These are phyloP conservation scores for Trichoderma arundinaceum DNA, from an alignment of 2,329 filamentous ascomycete species.

Conservation along the genomic window DNA sequence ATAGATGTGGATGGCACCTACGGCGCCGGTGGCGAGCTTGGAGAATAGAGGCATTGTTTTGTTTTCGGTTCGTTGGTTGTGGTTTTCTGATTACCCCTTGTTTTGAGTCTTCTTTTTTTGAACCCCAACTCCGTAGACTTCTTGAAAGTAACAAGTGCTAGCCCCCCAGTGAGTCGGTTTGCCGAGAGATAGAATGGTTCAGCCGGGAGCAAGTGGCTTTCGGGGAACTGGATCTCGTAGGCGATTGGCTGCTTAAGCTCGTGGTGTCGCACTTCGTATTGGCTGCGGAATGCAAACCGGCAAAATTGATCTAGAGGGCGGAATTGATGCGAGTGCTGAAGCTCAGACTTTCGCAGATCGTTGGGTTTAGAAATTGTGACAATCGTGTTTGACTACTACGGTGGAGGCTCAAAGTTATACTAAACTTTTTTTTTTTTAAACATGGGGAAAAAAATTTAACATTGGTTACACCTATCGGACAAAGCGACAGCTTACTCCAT, in stretches of 20 bases:
- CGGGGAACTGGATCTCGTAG: conserved; percentile 1
- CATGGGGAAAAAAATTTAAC: not conserved
- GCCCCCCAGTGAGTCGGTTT: not conserved
- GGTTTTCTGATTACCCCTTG: not conserved
- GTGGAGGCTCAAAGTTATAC: not conserved
- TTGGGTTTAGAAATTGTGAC: too few species aligned
- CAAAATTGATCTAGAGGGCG: not conserved
- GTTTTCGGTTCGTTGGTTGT: not conserved
- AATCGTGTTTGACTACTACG: too few species aligned
- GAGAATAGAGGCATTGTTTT: conserved; percentile 37
- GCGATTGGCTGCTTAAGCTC: not conserved
- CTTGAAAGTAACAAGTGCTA: not conserved
- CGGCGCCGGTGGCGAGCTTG: conserved; percentile 44
- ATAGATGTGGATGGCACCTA: conserved; percentile 54
- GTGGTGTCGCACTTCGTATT: conserved; percentile 12
- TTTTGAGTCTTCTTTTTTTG: not conserved
- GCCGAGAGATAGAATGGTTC: conserved; percentile 1
- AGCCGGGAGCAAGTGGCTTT: not conserved
- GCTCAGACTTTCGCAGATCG: not conserved
- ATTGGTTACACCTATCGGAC: conserved; percentile 5
- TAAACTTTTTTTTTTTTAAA: not conserved
- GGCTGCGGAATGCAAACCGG: not conserved
- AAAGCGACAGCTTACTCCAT: conserved; percentile 15
- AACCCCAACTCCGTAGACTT: not conserved
- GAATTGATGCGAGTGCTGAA: not conserved